phyloP scores from a whole-genome alignment of 495 filamentous ascomycete genomes.

The Lepraria neglecta region DNA sequence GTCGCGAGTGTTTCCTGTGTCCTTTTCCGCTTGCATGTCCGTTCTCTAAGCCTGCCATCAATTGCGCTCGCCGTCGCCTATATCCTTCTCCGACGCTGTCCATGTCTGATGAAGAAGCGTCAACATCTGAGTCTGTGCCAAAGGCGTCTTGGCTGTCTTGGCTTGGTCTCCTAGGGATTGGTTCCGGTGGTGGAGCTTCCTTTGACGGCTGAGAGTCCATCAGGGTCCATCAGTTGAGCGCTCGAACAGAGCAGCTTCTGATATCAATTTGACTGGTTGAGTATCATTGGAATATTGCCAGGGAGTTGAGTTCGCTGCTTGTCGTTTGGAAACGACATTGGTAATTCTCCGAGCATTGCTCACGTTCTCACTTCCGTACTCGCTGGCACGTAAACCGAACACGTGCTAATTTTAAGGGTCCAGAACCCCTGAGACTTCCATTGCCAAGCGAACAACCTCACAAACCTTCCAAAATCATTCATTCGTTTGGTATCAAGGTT shows the following conservation, averaged over 20 bases:
- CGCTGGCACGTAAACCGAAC: neutral
- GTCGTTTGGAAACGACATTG: neutral
- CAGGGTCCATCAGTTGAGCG: conserved; percentile 16
- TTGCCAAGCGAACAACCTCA: neutral
- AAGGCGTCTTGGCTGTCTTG: conserved; percentile 11
- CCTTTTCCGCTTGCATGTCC: conserved; percentile 1
- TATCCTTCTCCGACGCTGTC: conserved; percentile 17
- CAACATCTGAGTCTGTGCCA: conserved; percentile 18
- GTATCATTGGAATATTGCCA: neutral
- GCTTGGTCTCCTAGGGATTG: conserved; percentile 14
- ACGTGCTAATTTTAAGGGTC: conserved; percentile 7
- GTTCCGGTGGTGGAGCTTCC: neutral
- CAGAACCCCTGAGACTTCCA: neutral
- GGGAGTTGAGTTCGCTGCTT: neutral
- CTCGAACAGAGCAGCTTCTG: conserved; percentile 8
- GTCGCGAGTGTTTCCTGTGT: neutral
- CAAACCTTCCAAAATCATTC: neutral
- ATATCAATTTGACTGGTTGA: neutral
- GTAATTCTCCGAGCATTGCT: neutral
- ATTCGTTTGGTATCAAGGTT: neutral
- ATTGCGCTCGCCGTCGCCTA: conserved; percentile 17
- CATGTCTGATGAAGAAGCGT: conserved; percentile 21
- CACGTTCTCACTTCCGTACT: neutral
- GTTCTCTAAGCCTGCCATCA: conserved; percentile 12
- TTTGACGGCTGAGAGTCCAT: conserved; percentile 16